phyloP scores from a whole-genome alignment of 2,329 filamentous ascomycete species.

The Chrysosporium keratinophilum region DNA sequence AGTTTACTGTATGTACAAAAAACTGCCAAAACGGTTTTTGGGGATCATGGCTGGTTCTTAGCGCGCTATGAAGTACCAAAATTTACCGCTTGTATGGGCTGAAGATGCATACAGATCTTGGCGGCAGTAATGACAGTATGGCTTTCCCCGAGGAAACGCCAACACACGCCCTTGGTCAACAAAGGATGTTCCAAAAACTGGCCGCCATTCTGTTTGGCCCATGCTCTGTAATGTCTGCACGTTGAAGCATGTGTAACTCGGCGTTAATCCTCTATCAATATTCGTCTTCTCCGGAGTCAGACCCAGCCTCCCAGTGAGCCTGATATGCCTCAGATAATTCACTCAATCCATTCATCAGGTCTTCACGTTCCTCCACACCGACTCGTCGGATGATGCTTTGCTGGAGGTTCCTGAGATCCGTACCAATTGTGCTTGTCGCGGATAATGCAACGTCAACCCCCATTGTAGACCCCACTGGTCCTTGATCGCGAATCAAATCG shows the following conservation, averaged over 20 bases:
- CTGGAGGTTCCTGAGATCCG: constrained; percentile 56
- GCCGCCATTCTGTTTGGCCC: not conserved
- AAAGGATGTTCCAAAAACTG: not conserved
- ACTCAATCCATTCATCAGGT: constrained; percentile 67
- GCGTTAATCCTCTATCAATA: not conserved
- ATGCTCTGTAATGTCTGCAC: not conserved
- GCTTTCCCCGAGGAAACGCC: too few species aligned
- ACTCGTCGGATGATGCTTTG: constrained; percentile 53
- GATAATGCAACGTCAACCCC: constrained; percentile 50
- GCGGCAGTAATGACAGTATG: too few species aligned
- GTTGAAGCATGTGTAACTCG: constrained; percentile 5
- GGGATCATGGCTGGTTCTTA: too few species aligned
- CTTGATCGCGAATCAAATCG: constrained; percentile 50
- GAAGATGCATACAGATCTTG: too few species aligned
- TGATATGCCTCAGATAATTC: constrained; percentile 81
- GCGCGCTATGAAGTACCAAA: too few species aligned
- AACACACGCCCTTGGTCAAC: not conserved
- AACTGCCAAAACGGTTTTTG: too few species aligned
- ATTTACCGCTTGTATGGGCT: too few species aligned
- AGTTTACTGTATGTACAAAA: too few species aligned
- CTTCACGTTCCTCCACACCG: constrained; percentile 68
- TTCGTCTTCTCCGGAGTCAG: constrained; percentile 35
- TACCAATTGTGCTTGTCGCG: constrained; percentile 63
- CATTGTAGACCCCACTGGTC: constrained; percentile 35
- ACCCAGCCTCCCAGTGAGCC: constrained; percentile 71